phyloP scores from a whole-genome alignment of 208 protist genomes.

The Crithidia expoeki region DNA sequence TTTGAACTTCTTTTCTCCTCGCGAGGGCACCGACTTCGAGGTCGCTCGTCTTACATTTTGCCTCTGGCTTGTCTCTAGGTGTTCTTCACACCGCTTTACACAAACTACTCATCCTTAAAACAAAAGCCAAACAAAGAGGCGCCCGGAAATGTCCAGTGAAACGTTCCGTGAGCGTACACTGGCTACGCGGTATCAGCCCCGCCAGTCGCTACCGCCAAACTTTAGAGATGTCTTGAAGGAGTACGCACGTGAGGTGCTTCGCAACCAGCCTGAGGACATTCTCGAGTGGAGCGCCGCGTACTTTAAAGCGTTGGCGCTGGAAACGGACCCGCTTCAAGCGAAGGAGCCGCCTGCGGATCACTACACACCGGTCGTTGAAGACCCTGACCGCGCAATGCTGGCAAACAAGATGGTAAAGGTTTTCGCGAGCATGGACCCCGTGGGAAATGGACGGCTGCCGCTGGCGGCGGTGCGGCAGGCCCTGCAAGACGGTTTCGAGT shows the following conservation, averaged over 20 bases:
- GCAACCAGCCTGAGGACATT: constrained; percentile 91
- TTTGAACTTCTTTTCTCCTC: too few relatives aligned
- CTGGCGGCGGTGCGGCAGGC: constrained; percentile 48
- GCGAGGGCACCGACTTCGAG: too few relatives aligned
- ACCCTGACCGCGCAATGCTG: constrained; percentile 44
- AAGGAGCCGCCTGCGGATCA: constrained; percentile 44
- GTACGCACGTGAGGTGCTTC: constrained; percentile 93
- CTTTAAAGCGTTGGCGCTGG: constrained; percentile 88
- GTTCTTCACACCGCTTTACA: neutral
- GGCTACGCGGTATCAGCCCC: constrained; percentile 87
- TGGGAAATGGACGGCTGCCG: constrained; percentile 50
- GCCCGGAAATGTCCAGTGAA: constrained; percentile 24
- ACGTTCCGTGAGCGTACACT: constrained; percentile 88
- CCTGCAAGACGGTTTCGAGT: constrained; percentile 57
- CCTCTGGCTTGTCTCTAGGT: too few relatives aligned
- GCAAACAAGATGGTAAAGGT: constrained; percentile 56
- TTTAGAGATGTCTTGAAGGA: constrained; percentile 91
- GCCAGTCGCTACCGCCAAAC: constrained; percentile 83
- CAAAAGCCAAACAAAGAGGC: neutral
- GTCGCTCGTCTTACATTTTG: too few relatives aligned
- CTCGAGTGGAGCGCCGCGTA: constrained; percentile 92
- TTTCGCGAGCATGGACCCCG: constrained; percentile 57
- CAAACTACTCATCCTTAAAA: constrained; percentile 7
- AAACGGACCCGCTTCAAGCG: constrained; percentile 65
- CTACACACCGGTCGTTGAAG: constrained; percentile 42